Percentiles rank a stretch among this genome's conserved stretches.
Evolutionary conservation across 169 alveolate genomes (phyloP).

Genomic region (Eimeria acervulina): DNA sequence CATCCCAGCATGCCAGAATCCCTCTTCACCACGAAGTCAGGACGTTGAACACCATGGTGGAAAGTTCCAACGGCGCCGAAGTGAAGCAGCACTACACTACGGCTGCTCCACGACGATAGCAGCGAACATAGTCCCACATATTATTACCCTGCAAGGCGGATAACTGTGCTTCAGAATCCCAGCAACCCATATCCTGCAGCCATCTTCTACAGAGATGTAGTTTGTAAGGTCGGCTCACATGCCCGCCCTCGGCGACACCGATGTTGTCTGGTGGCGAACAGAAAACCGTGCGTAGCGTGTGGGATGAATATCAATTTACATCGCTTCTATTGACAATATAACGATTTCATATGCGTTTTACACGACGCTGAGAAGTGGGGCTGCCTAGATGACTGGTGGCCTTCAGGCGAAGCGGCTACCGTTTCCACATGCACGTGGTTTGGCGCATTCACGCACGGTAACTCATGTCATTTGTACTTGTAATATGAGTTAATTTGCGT

Average conservation of each 20-base stretch:
- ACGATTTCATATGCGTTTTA: not conserved
- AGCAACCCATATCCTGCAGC: not conserved
- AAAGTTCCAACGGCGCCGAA: not conserved
- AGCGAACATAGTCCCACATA: not conserved
- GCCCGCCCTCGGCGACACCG: not conserved
- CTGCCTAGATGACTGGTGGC: not conserved
- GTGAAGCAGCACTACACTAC: not conserved
- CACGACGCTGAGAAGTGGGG: constrained; percentile 3
- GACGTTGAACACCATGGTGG: not conserved
- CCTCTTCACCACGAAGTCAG: not conserved
- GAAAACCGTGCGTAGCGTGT: not conserved
- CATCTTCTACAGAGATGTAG: not conserved
- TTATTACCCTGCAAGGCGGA: not conserved
- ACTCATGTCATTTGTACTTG: not conserved
- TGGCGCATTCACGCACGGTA: constrained; percentile 32
- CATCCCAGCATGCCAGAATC: not conserved
- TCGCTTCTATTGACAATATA: not conserved
- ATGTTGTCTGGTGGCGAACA: not conserved
- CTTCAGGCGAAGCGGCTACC: constrained; percentile 52
- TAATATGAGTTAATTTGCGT: constrained; percentile 10
- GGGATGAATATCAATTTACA: not conserved
- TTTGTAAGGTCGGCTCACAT: not conserved
- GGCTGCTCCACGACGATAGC: not conserved
- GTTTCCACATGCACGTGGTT: constrained; percentile 55
- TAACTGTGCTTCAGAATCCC: not conserved